Evolutionary conservation across 23 red algal species (phyloP), one percentile per base, ranked within the genome.

Genomic region (Gracilaria caudata): DNA sequence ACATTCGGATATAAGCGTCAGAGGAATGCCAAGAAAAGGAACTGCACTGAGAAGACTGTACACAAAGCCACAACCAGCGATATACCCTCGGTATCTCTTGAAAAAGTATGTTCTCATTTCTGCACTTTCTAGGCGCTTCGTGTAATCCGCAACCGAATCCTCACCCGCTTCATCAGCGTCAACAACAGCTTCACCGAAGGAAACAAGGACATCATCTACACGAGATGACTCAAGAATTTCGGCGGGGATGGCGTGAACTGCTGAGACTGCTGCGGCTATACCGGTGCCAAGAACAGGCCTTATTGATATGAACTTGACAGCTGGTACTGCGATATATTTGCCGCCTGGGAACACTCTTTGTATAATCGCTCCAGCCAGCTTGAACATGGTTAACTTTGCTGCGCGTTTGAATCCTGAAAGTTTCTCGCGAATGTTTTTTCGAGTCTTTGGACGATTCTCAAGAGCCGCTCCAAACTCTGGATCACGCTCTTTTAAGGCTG

Each of bases 41-140:
- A 93, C 35, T 0, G 80, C 68, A 25, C 51, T 66, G 21, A 93
- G 82, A 35, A 93, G 56, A 49, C 81, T 86, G 73, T 93, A 93
- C 16, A 93, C 80, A 81, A 86, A 86, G 21, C 90, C 90, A 35
- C 79, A 86, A 47, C 90, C 90, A 47, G 82, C 55, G 20, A 93
- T 19, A 40, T 93, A 93, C 1, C 90, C 90, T 20, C 90, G 81
- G 57, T 93, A 93, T 45, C 90, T 19, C 10, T 85, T 73, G 53
- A 40, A 49, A 45, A 93, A 93, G 61, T 93, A 93, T 6, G 47
- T 26, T 34, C 70, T 63, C 76, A 66, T 68, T 57, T 78, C 57
- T 37, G 30, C 32, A 24, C 51, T 63, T 20, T 84, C 73, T 24
- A 93, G 73, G 10, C 90, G 79, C 58, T 55, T 78, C 33, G 68